These are phyloP conservation scores for Phytophthora boehmeriae DNA, from an alignment of 352 stramenopile genomes.

Conservation along the genomic window DNA sequence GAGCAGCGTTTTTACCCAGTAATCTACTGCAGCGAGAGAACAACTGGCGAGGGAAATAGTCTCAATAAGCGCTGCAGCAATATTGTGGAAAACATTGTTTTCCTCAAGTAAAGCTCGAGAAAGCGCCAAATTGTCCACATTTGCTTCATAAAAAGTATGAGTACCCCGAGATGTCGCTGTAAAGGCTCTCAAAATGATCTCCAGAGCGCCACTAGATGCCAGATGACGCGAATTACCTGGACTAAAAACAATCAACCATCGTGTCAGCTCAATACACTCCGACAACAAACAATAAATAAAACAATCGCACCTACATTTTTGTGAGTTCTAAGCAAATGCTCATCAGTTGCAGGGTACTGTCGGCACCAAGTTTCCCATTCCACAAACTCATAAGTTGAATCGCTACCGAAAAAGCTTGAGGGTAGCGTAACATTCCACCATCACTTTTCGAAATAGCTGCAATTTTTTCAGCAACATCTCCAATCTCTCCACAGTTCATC, in stretches of 20 bases:
- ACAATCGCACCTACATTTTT: conserved; percentile 26
- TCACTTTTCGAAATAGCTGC: not conserved
- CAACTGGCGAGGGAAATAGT: conserved; percentile 24
- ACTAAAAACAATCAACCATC: conserved; percentile 13
- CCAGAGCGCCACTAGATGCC: conserved; percentile 21
- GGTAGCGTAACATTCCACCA: conserved; percentile 16
- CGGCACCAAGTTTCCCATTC: conserved; percentile 11
- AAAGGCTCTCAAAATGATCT: conserved; percentile 42
- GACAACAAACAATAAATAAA: not conserved
- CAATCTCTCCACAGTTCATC: not conserved
- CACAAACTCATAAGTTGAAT: conserved; percentile 39
- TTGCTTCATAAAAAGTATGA: not conserved
- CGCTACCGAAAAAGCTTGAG: conserved; percentile 29
- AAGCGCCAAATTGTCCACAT: conserved; percentile 3
- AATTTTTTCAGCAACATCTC: conserved; percentile 1
- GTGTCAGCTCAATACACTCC: conserved; percentile 5
- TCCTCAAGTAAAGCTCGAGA: conserved; percentile 33
- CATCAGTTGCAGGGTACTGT: conserved; percentile 18
- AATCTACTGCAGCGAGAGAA: conserved; percentile 26
- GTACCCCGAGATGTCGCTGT: conserved; percentile 2
- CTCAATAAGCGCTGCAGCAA: conserved; percentile 25
- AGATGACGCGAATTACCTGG: conserved; percentile 27
- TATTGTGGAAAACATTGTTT: conserved; percentile 29
- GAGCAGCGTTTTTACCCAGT: conserved; percentile 34
- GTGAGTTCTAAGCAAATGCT: conserved; percentile 16